Conservation (phyloP, 2,329 filamentous ascomycete species). For the Epichloe aotearoae region DNA sequence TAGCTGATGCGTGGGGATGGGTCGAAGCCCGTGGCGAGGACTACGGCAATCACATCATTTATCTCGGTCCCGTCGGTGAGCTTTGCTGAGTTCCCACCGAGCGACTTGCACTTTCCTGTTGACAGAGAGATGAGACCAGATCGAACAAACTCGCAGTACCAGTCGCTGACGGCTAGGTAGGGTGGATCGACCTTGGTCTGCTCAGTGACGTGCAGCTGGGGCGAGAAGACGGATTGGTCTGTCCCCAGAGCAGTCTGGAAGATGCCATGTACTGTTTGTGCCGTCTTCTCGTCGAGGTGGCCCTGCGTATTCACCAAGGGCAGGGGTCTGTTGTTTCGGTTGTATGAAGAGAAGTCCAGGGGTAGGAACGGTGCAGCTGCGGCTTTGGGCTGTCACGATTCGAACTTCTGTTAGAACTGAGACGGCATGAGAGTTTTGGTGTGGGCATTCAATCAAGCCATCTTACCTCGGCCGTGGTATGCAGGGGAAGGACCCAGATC, state of each 20-base stretch:
- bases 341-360: slow-evolving; percentile 59
- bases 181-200: slow-evolving; percentile 37
- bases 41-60: slow-evolving; percentile 48
- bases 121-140: slow-evolving; percentile 43
- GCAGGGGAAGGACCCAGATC: slow-evolving; percentile 56
- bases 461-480: slow-evolving; percentile 36
- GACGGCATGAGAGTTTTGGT: too few species aligned
- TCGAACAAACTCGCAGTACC: slow-evolving; percentile 62
- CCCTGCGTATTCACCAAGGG: slow-evolving; percentile 52
- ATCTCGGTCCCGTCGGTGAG: slow-evolving; percentile 24
- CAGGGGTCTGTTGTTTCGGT: slow-evolving; percentile 46
- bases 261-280: slow-evolving; percentile 38
- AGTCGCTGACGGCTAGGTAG: slow-evolving; percentile 56
- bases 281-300: slow-evolving; percentile 45
- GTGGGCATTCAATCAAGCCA: neutral
- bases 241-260: slow-evolving; percentile 35
- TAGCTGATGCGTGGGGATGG: slow-evolving; percentile 51
- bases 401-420: too few species aligned
- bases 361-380: slow-evolving; percentile 53
- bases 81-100: slow-evolving; percentile 23
- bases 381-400: slow-evolving; percentile 23
- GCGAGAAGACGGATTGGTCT: slow-evolving; percentile 39
- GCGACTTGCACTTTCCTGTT: slow-evolving; percentile 29
- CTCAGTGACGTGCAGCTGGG: slow-evolving; percentile 24
- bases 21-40: slow-evolving; percentile 66